These are phyloP conservation scores for Leptoxyphium fumago DNA, from an alignment of 2,329 filamentous ascomycete genomes.

Conservation along the genomic window DNA sequence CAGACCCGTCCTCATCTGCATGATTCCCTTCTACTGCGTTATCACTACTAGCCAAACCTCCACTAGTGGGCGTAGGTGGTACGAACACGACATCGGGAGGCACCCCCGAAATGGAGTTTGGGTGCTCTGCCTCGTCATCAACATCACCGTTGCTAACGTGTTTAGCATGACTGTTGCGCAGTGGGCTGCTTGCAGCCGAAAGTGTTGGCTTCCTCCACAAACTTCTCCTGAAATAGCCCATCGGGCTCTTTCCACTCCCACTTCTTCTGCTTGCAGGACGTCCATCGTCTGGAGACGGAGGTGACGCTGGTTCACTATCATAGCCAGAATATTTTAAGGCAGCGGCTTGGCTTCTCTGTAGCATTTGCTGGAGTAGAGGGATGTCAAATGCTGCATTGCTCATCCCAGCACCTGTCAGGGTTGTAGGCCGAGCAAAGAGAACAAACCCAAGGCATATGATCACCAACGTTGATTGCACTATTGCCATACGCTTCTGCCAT, in stretches of 20 bases:
- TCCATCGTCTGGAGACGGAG: slow-evolving; percentile 16
- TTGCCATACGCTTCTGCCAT: slow-evolving; percentile 76
- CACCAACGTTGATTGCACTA: slow-evolving; percentile 76
- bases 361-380: slow-evolving; percentile 31
- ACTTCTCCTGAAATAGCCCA: slow-evolving; percentile 1
- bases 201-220: slow-evolving; percentile 6
- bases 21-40: slow-evolving; percentile 4
- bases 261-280: slow-evolving; percentile 9
- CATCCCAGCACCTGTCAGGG: slow-evolving; percentile 1
- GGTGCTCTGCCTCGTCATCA: slow-evolving; percentile 1
- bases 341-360: slow-evolving; percentile 18
- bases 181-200: slow-evolving; percentile 4
- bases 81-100: slow-evolving; percentile 16
- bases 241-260: slow-evolving; percentile 13
- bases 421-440: slow-evolving; percentile 46
- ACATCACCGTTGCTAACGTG: slow-evolving; percentile 13
- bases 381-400: slow-evolving; percentile 23
- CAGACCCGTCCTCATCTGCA: slow-evolving; percentile 5
- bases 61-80: slow-evolving; percentile 21
- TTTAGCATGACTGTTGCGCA: slow-evolving; percentile 9
- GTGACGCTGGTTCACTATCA: slow-evolving; percentile 23
- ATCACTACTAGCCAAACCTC: slow-evolving; percentile 2
- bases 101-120: background rate
- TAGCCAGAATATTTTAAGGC: slow-evolving; percentile 16
- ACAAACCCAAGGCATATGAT: slow-evolving; percentile 77